These are phyloP conservation scores for Coprinopsis marcescibilis DNA, from an alignment of 768 basidiomycete species.

Conservation along the genomic window DNA sequence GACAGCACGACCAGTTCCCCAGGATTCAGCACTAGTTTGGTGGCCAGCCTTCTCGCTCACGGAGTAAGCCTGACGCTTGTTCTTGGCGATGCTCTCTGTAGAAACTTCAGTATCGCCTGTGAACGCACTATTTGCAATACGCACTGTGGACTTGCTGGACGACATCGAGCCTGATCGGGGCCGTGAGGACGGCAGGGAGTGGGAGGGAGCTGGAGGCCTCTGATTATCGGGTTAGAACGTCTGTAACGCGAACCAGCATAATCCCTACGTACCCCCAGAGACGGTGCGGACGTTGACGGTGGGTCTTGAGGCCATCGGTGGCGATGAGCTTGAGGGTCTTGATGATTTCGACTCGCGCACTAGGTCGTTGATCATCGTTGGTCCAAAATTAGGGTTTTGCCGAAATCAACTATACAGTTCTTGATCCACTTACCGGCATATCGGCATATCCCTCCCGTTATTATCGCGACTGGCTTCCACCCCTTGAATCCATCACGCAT, in stretches of 20 bases:
- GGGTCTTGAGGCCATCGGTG: constrained; percentile 86
- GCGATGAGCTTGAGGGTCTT: constrained; percentile 37
- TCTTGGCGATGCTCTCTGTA: constrained; percentile 94
- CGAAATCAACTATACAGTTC: constrained; percentile 33
- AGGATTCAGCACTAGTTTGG: constrained; percentile 98
- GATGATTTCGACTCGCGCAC: constrained; percentile 23
- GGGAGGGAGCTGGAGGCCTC: constrained; percentile 87
- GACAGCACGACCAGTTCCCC: constrained; percentile 99
- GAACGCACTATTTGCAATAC: constrained; percentile 26
- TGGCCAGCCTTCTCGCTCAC: constrained; percentile 98
- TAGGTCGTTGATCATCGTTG: constrained; percentile 16
- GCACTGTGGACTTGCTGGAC: constrained; percentile 98
- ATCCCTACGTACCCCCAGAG: constrained; percentile 59
- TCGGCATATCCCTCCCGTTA: not conserved
- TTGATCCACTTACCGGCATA: constrained; percentile 3
- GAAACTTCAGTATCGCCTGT: constrained; percentile 7
- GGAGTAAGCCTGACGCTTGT: constrained; percentile 94
- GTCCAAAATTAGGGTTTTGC: constrained; percentile 36
- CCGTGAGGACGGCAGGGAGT: constrained; percentile 93
- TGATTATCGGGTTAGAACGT: constrained; percentile 24
- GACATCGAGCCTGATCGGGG: constrained; percentile 97
- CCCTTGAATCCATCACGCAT: too few relatives aligned
- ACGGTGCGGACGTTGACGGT: constrained; percentile 80
- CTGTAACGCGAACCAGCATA: constrained; percentile 1
- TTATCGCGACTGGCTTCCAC: too few relatives aligned